Evolutionary conservation across 371 early-diverging fungal species (phyloP).

Genomic region (Dentiscutata heterogama): DNA sequence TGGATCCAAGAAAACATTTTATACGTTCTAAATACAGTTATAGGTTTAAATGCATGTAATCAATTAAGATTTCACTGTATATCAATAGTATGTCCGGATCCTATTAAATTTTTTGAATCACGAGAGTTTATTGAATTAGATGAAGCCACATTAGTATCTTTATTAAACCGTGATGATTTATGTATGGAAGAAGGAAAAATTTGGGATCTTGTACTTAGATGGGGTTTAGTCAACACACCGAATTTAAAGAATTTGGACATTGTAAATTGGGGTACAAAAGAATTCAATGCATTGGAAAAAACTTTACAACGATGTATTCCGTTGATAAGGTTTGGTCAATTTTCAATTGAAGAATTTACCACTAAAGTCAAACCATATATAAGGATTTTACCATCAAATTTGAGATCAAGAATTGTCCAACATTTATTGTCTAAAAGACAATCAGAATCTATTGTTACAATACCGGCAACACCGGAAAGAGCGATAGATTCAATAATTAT

Average conservation of each 20-base stretch:
- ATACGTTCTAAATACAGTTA: conserved; percentile 23
- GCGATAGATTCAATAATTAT: conserved; percentile 43
- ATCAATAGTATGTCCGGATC: conserved; percentile 39
- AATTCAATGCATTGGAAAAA: conserved; percentile 36
- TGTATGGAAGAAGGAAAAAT: conserved; percentile 42
- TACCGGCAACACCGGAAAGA: conserved; percentile 1
- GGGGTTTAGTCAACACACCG: conserved; percentile 34
- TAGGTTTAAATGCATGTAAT: conserved; percentile 21
- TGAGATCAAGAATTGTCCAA: conserved; percentile 31
- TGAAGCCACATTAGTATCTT: conserved; percentile 26
- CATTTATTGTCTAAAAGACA: conserved; percentile 6
- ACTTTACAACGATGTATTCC: conserved; percentile 44
- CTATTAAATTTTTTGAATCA: conserved; percentile 39
- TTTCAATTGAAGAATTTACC: conserved; percentile 20
- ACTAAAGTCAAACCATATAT: conserved; percentile 39
- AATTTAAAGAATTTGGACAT: conserved; percentile 28
- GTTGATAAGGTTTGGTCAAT: conserved; percentile 41
- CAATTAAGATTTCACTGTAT: conserved; percentile 41
- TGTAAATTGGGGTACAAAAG: conserved; percentile 14
- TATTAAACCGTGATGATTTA: conserved; percentile 43
- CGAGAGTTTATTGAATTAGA: conserved; percentile 37
- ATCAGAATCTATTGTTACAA: background rate
- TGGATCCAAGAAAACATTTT: conserved; percentile 44
- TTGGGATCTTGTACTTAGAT: conserved; percentile 42
- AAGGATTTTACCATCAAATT: conserved; percentile 33